Base-by-base conservation (phyloP, 495 filamentous ascomycete genomes). In the Chaetomidium leptoderma region DNA sequence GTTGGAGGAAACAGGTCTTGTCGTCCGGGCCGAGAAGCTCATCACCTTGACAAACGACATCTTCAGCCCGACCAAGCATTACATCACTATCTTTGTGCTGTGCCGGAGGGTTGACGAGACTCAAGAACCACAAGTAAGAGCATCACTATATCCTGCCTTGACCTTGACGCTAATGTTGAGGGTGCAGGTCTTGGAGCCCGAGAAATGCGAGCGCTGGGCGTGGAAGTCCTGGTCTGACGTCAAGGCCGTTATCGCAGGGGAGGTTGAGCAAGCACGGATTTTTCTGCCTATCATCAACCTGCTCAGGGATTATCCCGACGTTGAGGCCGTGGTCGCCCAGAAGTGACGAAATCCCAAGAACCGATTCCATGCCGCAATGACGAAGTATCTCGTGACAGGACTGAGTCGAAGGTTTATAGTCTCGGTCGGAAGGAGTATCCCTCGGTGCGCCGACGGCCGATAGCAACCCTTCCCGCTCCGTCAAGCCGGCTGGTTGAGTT, bases 181-280 rank as follows among this genome's bases (percentile, higher is more conserved):
- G 30, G 17, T 35, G 8, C 56, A 78, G 77, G 71, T 81, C 5
- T 23, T 81, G 51, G 86, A 90, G 58, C 84, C 84, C 0, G 70
- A 87, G 3, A 89, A 88, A 64, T 89, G 86, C 61, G 77, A 77
- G 35, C 70, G 66, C 1, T 90, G 86, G 86, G 64, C 72, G 14
- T 90, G 85, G 85, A 65, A 70, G 11, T 72, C 64, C 10, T 86
- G 82, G 81, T 70, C 76, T 53, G 69, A 71, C 42, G 64, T 75
- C 53, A 75, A 58, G 52, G 61, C 37, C 29, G 64, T 58, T 36
- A 63, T 54, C 16, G 66, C 48, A 27, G 57, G 57, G 6, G 58
- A 69, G 10, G 63, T 58, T 33, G 70, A 67, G 13, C 60, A 67
- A 42, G 59, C 70, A 30, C 72, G 65, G 21, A 63, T 86, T 36